Conservation (phyloP, 257 asterid species). For the Eucommia ulmoides region DNA sequence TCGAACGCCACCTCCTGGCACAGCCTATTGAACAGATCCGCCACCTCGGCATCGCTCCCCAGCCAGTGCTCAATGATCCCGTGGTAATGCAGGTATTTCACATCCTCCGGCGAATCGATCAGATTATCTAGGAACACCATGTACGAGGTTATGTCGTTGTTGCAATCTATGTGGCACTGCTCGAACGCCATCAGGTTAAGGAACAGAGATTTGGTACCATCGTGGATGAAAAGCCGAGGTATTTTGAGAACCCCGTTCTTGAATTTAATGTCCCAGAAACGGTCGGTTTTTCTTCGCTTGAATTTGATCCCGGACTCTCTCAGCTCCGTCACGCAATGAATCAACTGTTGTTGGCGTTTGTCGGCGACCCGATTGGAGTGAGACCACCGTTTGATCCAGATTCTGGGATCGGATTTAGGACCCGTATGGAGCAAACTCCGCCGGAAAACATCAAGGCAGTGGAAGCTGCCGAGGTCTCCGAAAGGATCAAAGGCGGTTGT, state of each 20-base stretch:
- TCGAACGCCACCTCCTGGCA: too few species aligned
- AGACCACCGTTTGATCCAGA: slow-evolving; percentile 70
- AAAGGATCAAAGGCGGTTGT: slow-evolving; percentile 47
- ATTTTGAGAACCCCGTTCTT: slow-evolving; percentile 52
- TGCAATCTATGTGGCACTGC: slow-evolving; percentile 71
- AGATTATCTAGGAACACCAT: too few species aligned
- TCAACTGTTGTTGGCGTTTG: slow-evolving; percentile 66
- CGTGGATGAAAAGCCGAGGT: slow-evolving; percentile 69
- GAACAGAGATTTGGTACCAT: slow-evolving; percentile 74
- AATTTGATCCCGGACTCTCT: slow-evolving; percentile 66
- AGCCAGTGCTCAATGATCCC: too few species aligned
- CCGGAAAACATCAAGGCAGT: slow-evolving; percentile 73
- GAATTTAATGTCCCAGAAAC: slow-evolving; percentile 78
- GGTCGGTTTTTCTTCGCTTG: slow-evolving; percentile 51
- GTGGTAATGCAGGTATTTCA: too few species aligned
- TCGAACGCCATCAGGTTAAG: slow-evolving; percentile 82
- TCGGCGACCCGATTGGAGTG: slow-evolving; percentile 52
- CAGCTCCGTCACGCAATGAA: slow-evolving; percentile 66
- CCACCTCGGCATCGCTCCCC: too few species aligned
- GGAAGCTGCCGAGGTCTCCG: slow-evolving; percentile 55
- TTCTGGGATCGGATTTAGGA: slow-evolving; percentile 45
- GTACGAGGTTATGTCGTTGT: slow-evolving; percentile 69
- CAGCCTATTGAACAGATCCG: too few species aligned
- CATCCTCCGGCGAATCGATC: too few species aligned
- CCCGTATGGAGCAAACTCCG: slow-evolving; percentile 50